These are phyloP conservation scores for Albizia julibrissin DNA, from an alignment of 306 rosid species.

Conservation along the genomic window DNA sequence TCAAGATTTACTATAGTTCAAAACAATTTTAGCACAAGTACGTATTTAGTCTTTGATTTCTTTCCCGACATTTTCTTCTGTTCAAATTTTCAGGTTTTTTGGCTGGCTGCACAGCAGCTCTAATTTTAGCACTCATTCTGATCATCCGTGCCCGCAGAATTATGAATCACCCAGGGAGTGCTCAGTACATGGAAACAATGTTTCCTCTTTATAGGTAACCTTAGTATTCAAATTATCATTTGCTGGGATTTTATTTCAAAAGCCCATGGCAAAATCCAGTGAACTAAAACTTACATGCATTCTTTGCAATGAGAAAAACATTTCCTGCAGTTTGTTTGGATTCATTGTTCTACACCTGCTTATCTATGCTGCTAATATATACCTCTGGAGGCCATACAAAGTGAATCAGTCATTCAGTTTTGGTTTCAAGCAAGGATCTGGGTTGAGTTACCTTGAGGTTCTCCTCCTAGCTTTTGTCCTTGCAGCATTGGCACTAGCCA, in stretches of 20 bases:
- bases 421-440: constrained; percentile 72
- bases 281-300: neutral
- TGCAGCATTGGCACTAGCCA: constrained; percentile 51
- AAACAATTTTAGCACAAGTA: neutral
- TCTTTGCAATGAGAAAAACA: constrained; percentile 15
- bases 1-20: neutral
- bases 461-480: constrained; percentile 51
- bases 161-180: constrained; percentile 30
- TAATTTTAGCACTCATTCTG: constrained; percentile 52
- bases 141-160: constrained; percentile 44
- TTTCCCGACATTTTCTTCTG: neutral
- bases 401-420: constrained; percentile 76
- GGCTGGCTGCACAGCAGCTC: constrained; percentile 63
- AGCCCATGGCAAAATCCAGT: neutral
- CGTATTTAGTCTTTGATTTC: neutral
- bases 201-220: constrained; percentile 74
- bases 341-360: constrained; percentile 64
- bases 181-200: constrained; percentile 64
- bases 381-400: constrained; percentile 59
- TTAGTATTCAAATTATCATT: neutral
- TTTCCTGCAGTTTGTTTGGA: constrained; percentile 62
- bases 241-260: neutral
- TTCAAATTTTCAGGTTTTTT: constrained; percentile 56
- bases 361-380: constrained; percentile 61
- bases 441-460: constrained; percentile 56